Percentiles rank a stretch among this genome's conserved stretches.
phyloP scores from a whole-genome alignment of 768 basidiomycete species.

The Collybia nuda region DNA sequence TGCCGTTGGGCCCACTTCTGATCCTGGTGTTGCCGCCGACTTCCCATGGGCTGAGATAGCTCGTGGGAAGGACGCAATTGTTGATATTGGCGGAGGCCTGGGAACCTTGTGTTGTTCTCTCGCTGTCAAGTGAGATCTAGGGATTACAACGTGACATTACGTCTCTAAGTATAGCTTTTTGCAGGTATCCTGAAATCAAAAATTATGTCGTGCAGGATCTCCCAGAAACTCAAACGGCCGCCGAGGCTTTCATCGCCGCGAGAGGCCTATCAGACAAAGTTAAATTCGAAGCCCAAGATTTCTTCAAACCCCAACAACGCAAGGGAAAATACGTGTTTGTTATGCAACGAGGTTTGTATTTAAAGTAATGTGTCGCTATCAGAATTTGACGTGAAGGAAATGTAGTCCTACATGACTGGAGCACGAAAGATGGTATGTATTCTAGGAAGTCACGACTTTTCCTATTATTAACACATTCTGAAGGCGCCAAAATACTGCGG shows the following conservation, averaged over 20 bases:
- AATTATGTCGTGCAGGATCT: constrained; percentile 37
- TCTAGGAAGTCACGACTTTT: neutral
- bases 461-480: neutral
- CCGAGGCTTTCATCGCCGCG: constrained; percentile 31
- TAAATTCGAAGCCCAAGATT: constrained; percentile 37
- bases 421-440: constrained; percentile 26
- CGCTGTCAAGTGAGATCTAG: constrained; percentile 26
- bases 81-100: constrained; percentile 40
- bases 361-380: neutral
- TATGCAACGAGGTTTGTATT: constrained; percentile 31
- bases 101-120: constrained; percentile 38
- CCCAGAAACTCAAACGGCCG: constrained; percentile 32
- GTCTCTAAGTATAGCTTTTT: neutral
- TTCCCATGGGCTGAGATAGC: constrained; percentile 35
- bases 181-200: constrained; percentile 35
- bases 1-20: constrained; percentile 36
- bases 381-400: neutral
- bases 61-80: constrained; percentile 34
- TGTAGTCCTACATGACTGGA: constrained; percentile 38
- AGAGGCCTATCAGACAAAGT: constrained; percentile 30
- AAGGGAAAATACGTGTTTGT: constrained; percentile 38
- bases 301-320: constrained; percentile 39
- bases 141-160: neutral
- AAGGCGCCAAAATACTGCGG: constrained; percentile 33
- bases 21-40: constrained; percentile 36